Evolutionary conservation across 179 eudicot species (phyloP).

Genomic region (Beta macrorhiza): DNA sequence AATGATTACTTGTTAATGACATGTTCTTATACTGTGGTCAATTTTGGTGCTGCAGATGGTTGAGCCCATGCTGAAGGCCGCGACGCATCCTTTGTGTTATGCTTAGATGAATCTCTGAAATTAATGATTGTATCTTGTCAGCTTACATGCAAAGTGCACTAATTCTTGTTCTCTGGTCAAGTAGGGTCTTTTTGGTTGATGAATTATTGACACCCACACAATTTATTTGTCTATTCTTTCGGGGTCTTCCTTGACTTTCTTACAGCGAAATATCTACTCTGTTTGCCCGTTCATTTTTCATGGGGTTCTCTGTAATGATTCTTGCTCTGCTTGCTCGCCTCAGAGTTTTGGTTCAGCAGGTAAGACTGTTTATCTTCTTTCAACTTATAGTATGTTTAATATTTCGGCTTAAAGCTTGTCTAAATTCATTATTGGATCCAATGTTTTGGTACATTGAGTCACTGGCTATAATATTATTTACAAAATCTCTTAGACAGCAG

Average conservation of each 20-base stretch:
- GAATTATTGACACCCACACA: background rate
- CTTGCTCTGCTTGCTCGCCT: conserved; percentile 85
- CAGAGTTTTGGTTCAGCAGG: conserved; percentile 92
- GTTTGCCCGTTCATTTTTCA: conserved; percentile 84
- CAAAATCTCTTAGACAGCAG: background rate
- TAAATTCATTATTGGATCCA: background rate
- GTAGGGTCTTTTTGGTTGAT: too few species aligned
- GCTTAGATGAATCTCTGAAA: background rate
- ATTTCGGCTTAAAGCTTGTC: background rate
- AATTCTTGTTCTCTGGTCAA: background rate
- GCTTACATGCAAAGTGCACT: background rate
- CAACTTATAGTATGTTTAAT: background rate
- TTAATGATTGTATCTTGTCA: background rate
- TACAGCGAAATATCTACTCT: conserved; percentile 75
- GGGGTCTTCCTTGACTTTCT: conserved; percentile 42
- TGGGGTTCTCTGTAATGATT: conserved; percentile 69
- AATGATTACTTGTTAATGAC: background rate
- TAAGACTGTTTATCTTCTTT: conserved; percentile 32
- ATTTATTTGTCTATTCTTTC: too few species aligned
- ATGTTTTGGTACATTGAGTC: background rate
- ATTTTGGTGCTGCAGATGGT: conserved; percentile 60
- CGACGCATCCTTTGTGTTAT: conserved; percentile 66
- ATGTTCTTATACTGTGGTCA: conserved; percentile 22
- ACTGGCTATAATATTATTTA: background rate
- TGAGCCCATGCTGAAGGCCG: conserved; percentile 89